These are phyloP conservation scores for Arthromyces matolae DNA, from an alignment of 768 basidiomycete genomes.

Conservation along the genomic window DNA sequence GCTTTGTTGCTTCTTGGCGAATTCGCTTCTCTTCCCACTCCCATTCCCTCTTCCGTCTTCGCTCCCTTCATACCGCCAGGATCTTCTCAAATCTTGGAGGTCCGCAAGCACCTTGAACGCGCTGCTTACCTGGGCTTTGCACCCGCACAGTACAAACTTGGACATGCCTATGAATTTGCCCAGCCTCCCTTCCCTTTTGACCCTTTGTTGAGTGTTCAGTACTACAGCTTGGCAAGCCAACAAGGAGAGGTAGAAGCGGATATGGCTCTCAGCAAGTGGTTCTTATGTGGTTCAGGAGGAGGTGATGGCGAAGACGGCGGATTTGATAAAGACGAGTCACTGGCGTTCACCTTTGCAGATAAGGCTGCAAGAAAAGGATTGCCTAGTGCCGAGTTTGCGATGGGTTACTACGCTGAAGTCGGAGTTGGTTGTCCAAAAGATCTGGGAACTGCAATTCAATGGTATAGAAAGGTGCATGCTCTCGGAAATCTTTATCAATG, in stretches of 20 bases:
- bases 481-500: background rate
- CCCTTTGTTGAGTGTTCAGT: conserved; percentile 85
- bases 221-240: conserved; percentile 79
- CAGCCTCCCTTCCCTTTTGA: conserved; percentile 83
- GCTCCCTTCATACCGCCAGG: conserved; percentile 51
- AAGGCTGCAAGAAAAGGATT: conserved; percentile 77
- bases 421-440: conserved; percentile 77
- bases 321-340: conserved; percentile 83
- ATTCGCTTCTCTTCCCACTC: conserved; percentile 64
- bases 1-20: conserved; percentile 85
- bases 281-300: conserved; percentile 73
- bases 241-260: conserved; percentile 90
- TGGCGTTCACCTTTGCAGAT: conserved; percentile 88
- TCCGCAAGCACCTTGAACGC: conserved; percentile 73
- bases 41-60: conserved; percentile 44
- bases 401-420: conserved; percentile 94
- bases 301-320: conserved; percentile 31
- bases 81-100: conserved; percentile 51
- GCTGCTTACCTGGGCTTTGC: conserved; percentile 84
- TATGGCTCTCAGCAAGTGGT: conserved; percentile 97
- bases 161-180: conserved; percentile 90
- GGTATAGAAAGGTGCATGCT: conserved; percentile 59
- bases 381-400: conserved; percentile 85
- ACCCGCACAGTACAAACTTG: conserved; percentile 89
- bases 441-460: conserved; percentile 60